Conservation (phyloP, 1,284 basidiomycete genomes). For the Exsudoporus floridanus region DNA sequence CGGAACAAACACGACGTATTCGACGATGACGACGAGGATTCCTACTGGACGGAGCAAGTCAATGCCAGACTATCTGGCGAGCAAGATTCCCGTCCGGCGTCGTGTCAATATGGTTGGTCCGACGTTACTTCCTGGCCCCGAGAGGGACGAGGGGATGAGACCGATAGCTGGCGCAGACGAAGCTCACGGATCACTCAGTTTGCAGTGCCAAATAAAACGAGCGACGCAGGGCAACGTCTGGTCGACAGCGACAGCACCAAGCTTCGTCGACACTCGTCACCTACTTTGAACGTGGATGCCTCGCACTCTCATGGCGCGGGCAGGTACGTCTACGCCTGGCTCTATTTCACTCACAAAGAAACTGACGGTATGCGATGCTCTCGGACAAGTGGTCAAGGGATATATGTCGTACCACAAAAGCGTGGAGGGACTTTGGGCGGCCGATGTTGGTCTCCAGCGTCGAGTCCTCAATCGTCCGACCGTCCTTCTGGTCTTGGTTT, state of each 20-base stretch:
- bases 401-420: slow-evolving; percentile 25
- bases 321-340: slow-evolving; percentile 4
- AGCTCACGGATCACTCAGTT: background rate
- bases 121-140: background rate
- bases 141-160: slow-evolving; percentile 6
- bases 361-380: background rate
- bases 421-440: background rate
- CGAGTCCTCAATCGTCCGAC: background rate
- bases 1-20: background rate
- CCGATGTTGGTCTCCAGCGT: background rate
- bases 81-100: background rate
- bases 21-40: slow-evolving; percentile 2
- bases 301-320: background rate
- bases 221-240: background rate
- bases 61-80: background rate
- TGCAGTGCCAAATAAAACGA: background rate
- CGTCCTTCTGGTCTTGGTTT: slow-evolving; percentile 1
- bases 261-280: slow-evolving; percentile 7
- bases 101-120: background rate
- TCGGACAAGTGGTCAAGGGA: slow-evolving; percentile 1
- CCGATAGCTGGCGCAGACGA: slow-evolving; percentile 12
- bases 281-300: background rate
- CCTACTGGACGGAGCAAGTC: slow-evolving; percentile 14
- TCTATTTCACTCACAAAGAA: background rate
- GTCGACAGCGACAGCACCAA: background rate